Evolutionary conservation across 306 rosid species (phyloP).

Genomic region (Dalbergia cochinchinensis): DNA sequence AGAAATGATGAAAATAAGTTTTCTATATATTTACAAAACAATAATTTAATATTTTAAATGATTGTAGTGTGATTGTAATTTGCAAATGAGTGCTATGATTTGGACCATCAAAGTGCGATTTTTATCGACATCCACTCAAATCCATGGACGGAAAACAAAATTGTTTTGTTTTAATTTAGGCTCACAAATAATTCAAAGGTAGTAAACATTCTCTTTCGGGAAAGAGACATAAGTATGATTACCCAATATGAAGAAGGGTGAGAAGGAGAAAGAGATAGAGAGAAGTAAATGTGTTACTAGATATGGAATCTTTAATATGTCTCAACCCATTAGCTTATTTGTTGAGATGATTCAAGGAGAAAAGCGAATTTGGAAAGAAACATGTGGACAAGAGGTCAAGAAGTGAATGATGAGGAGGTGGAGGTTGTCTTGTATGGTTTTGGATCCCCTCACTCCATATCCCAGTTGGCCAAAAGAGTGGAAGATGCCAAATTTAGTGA

Average conservation of each 20-base stretch:
- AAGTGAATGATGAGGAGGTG: constrained; percentile 45
- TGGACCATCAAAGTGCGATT: no score
- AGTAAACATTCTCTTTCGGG: no score
- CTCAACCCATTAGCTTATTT: no score
- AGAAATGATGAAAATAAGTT: no score
- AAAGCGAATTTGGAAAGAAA: constrained; percentile 1
- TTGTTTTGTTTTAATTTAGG: no score
- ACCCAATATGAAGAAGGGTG: neutral
- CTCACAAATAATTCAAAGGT: no score
- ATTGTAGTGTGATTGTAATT: neutral
- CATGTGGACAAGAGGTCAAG: constrained; percentile 33
- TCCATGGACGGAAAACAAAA: no score
- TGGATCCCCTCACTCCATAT: neutral
- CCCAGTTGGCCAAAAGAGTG: neutral
- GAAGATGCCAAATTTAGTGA: constrained; percentile 47
- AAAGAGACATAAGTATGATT: neutral
- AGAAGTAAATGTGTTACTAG: no score
- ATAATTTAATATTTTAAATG: neutral
- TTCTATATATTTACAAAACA: no score
- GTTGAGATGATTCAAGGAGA: no score
- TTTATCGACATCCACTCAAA: no score
- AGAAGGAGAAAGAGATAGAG: neutral
- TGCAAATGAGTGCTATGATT: neutral
- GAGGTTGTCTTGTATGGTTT: constrained; percentile 9
- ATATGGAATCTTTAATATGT: no score